Base-by-base conservation (phyloP, 257 asterid species). In the Cordia subcordata region DNA sequence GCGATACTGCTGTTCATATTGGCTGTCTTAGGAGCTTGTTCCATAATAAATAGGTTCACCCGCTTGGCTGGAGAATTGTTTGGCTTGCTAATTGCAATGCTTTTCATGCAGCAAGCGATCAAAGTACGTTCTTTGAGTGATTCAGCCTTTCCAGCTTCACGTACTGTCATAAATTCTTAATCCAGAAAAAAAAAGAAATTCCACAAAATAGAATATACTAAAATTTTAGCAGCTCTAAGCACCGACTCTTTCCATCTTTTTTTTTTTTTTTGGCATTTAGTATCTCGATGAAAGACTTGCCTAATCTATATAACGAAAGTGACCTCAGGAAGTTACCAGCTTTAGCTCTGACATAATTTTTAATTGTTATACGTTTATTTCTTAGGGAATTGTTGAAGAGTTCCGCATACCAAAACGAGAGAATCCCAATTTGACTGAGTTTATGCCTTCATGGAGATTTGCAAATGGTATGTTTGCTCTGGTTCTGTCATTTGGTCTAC, bases 71-170 rank as follows among this genome's bases (percentile, higher is more conserved):
- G 98, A 14, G 98, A 91, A 68, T 56, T 88, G 10, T 91, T 91
- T 61, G 98, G 98, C 44, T 81, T 91, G 90, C 95, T 91, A 15
- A 91, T 91, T 51, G 95, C 98, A 3, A 88, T 91, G 96, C 94
- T 91, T 45, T 91, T 88, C 82, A 85, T 91, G 96, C 98, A 91
- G 73, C 95, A 91, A 73, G 95, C 98, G 35, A 75, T 84, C 63
- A 80, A 67, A 67, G 96, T 85, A 76, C 74, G 76, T 55, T 58
- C 18, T 60, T n/a, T 53, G 21, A 5, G 13, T 46, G 6, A 27
- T 27, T 27, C 6, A 27, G 35, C 6, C 35, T 27, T 27, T 27
- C 6, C 35, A 27, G 6, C 35, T 27, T 27, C 35, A 27, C 6
- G 4, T 27, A 27, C 35, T 27, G 35, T 27, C 6, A 6, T 27